Base-by-base conservation (phyloP, 2,329 filamentous ascomycete genomes). In the Delphinella strobiligena region DNA sequence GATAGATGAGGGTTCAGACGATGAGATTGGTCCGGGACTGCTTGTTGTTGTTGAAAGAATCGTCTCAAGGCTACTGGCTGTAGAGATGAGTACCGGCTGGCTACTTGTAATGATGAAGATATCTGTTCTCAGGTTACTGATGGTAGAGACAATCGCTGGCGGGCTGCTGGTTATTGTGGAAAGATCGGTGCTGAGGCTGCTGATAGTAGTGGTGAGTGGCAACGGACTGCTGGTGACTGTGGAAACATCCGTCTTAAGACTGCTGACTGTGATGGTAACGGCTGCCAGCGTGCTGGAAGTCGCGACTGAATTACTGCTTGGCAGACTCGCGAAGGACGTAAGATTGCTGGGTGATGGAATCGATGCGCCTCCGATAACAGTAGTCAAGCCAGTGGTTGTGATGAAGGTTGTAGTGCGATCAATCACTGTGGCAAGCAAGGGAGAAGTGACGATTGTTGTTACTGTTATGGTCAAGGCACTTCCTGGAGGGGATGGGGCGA, bases 1-100 rank as follows among this genome's bases (percentile, higher is more conserved):
- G n/a, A n/a, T n/a, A n/a, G n/a, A n/a, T n/a, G n/a, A n/a, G n/a
- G n/a, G n/a, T n/a, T n/a, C 22, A 27, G 7, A 12, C 7, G 22
- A 27, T 12, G 7, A 27, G 22, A 7, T 7, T 27, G 7, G 22
- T n/a, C 22, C 12, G 22, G 22, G 22, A 12, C 22, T 12, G 12
- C 18, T 34, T 19, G 45, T 43, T 24, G 38, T 33, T 9, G 39
- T 38, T 3, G 42, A 36, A 14, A 38, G 43, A 7, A 27, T 7
- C 7, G 22, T 27, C 22, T 27, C 22, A 12, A 27, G 22, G 12
- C 22, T 27, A 12, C 22, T 27, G 7, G 12, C 22, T 7, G 22
- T 27, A 12, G 22, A 27, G 12, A 12, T 27, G 22, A 27, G 7
- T 27, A 12, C 22, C 22, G 22, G 22, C 22, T 7, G 22, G 22